Evolutionary conservation across 768 basidiomycete species (phyloP).

Genomic region (Thelephora aurantiotincta): DNA sequence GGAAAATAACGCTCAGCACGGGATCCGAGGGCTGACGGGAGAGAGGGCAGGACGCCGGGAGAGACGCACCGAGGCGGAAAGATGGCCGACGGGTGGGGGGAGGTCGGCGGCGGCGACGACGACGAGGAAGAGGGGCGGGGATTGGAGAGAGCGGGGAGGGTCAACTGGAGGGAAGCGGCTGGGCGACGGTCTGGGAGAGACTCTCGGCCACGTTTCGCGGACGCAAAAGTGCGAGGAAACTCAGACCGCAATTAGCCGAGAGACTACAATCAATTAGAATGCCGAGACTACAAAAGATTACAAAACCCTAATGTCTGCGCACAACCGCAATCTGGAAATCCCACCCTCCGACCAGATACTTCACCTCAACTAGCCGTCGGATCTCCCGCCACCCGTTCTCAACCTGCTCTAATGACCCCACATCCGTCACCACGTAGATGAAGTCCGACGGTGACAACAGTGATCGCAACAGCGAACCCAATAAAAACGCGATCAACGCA

Average conservation of each 20-base stretch:
- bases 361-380: conserved; percentile 65
- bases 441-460: conserved; percentile 86
- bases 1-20: not conserved
- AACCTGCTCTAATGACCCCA: conserved; percentile 36
- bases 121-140: conserved; percentile 8
- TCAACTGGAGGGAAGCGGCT: conserved; percentile 1
- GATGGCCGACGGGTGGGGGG: not conserved
- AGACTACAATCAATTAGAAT: not conserved
- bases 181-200: conserved; percentile 1
- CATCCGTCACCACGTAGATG: conserved; percentile 59
- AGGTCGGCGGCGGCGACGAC: conserved; percentile 1
- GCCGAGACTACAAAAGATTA: not conserved
- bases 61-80: conserved; percentile 4
- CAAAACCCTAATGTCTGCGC: conserved; percentile 37
- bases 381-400: conserved; percentile 72
- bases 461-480: conserved; percentile 83
- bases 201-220: not conserved
- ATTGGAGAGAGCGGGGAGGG: conserved; percentile 6
- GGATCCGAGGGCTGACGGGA: not conserved
- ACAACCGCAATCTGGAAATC: conserved; percentile 82
- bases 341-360: conserved; percentile 73
- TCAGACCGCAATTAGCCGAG: not conserved
- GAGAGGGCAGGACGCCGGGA: not conserved
- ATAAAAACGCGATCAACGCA: conserved; percentile 77
- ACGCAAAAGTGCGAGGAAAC: conserved; percentile 1